Evolutionary conservation across 495 filamentous ascomycete species (phyloP), one percentile per base, ranked within the genome.

Genomic region (Podospora pseudoanserina): DNA sequence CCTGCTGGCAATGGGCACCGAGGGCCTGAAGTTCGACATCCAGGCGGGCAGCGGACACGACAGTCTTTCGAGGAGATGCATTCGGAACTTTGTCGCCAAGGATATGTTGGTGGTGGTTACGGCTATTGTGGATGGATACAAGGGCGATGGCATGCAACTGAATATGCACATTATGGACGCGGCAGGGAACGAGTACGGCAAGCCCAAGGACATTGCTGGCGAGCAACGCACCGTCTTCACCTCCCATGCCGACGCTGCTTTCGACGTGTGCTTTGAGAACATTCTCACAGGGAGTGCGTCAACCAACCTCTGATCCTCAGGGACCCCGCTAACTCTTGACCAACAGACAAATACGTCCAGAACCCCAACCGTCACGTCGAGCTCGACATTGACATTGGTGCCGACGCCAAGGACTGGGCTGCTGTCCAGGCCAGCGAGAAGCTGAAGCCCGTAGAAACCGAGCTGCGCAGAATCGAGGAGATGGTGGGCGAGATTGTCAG

Each of bases 61-160:
- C 78, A 82, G 84, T 73, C 85, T 65, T 63, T 71, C 87, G 75
- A 84, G 87, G 77, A 86, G 96, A 86, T 99, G 95, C 82, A 92
- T 99, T 79, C 89, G 96, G 73, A 99, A 99, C 81, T 98, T 97
- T 77, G 94, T 97, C 66, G 83, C 88, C 63, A 92, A 89, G 79
- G 93, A 97, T 77, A 96, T 94, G 65, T 83, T 99, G 68, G 95
- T 99, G n/a, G 94, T 98, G 5, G 95, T 99, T n/a, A 98, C 95
- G 49, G 91, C 94, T 64, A 97, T 89, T 64, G 87, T 96, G 16
- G 85, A 88, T 76, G 95, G 95, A 16, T 79, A 84, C 39, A 92
- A 90, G 80, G 95, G 96, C 57, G 95, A 98, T 83, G 95, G 95
- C 13, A 93, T 96, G 87, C 79, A 85, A 71, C 87, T 99, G 61